Conservation (phyloP, 805 yeast species). For the Starmerella kuoi region DNA sequence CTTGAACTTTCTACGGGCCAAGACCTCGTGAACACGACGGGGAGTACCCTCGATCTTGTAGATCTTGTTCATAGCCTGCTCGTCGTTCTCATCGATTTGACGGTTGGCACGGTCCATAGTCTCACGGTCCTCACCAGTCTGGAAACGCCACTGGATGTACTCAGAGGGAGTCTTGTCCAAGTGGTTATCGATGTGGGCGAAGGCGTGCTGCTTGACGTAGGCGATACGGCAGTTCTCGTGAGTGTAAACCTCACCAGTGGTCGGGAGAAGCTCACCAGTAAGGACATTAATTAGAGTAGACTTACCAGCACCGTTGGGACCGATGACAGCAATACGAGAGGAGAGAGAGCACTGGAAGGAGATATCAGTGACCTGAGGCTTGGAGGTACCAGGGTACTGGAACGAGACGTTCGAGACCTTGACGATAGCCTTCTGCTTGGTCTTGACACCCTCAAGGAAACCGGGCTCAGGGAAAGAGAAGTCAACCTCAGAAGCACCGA, state of each 20-base stretch:
- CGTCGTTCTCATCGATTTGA: constrained; percentile 93
- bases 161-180: constrained; percentile 99
- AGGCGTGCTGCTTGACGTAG: constrained; percentile 99
- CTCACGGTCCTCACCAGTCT: constrained; percentile 99
- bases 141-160: constrained; percentile 99
- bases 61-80: constrained; percentile 97
- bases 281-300: constrained; percentile 96
- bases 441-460: constrained; percentile 99
- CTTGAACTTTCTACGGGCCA: constrained; percentile 98
- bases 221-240: constrained; percentile 99
- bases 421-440: constrained; percentile 99
- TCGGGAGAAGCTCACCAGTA: constrained; percentile 99
- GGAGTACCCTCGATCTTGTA: constrained; percentile 98
- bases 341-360: constrained; percentile 98
- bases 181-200: constrained; percentile 97
- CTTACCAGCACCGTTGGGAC: constrained; percentile 99
- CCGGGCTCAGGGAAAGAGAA: constrained; percentile 99
- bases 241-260: constrained; percentile 95
- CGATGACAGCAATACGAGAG: constrained; percentile 99
- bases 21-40: constrained; percentile 91
- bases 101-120: constrained; percentile 99
- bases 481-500: constrained; percentile 95
- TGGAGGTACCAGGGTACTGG: constrained; percentile 98
- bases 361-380: constrained; percentile 85
- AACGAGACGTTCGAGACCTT: constrained; percentile 93